phyloP scores from a whole-genome alignment of 1,139 yeast species.

The Saccharomycopsis hybrid region DNA sequence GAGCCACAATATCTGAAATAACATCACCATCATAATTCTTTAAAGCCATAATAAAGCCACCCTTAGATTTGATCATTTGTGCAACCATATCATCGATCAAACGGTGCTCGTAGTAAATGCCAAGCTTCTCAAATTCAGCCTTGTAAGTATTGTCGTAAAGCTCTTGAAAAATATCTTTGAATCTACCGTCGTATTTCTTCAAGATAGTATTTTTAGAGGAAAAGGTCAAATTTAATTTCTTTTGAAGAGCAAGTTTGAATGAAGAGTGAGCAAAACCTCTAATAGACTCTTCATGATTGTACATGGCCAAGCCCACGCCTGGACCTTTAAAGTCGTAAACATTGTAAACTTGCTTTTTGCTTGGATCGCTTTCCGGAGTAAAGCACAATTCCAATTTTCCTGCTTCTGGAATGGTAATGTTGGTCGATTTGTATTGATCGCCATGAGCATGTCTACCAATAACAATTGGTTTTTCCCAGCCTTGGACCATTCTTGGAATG shows the following conservation, averaged over 20 bases:
- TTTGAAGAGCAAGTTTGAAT: slow-evolving; percentile 64
- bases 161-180: slow-evolving; percentile 71
- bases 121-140: slow-evolving; percentile 49
- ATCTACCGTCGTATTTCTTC: slow-evolving; percentile 76
- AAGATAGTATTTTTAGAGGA: slow-evolving; percentile 77
- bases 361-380: slow-evolving; percentile 41
- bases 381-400: slow-evolving; percentile 63
- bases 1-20: slow-evolving; percentile 79
- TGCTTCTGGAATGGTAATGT: slow-evolving; percentile 58
- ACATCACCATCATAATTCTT: slow-evolving; percentile 86
- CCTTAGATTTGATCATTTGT: slow-evolving; percentile 78
- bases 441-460: slow-evolving; percentile 86
- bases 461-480: slow-evolving; percentile 77
- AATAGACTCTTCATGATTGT: slow-evolving; percentile 78
- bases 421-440: slow-evolving; percentile 80
- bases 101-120: slow-evolving; percentile 79
- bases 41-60: slow-evolving; percentile 78
- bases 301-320: slow-evolving; percentile 79
- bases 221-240: slow-evolving; percentile 60
- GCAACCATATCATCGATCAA: slow-evolving; percentile 86
- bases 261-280: slow-evolving; percentile 73
- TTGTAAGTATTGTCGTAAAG: slow-evolving; percentile 56
- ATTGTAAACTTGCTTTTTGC: slow-evolving; percentile 39
- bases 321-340: slow-evolving; percentile 58
- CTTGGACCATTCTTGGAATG: slow-evolving; percentile 69